Percentiles rank a stretch among this genome's conserved stretches.
phyloP scores from a whole-genome alignment of 2,329 filamentous ascomycete genomes.

The Passalora sequoiae region DNA sequence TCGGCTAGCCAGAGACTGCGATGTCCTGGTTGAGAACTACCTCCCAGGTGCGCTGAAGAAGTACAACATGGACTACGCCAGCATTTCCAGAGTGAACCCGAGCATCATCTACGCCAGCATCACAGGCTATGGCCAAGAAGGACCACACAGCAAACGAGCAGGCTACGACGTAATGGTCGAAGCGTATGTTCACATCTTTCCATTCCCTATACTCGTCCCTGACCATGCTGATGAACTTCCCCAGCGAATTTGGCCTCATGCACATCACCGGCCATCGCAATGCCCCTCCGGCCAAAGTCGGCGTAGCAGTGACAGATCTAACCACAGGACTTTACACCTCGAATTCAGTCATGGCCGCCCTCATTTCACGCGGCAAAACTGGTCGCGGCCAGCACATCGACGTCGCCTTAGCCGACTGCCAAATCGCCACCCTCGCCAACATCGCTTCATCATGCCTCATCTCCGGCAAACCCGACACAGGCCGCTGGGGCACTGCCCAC shows the following conservation, averaged over 20 bases:
- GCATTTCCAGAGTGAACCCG: slow-evolving; percentile 75
- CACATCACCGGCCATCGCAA: slow-evolving; percentile 90
- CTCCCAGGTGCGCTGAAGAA: slow-evolving; percentile 84
- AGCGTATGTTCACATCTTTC: slow-evolving; percentile 46
- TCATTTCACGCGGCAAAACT: slow-evolving; percentile 68
- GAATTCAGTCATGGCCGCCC: slow-evolving; percentile 90
- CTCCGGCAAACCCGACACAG: slow-evolving; percentile 78
- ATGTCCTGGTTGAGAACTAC: slow-evolving; percentile 96
- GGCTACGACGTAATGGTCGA: slow-evolving; percentile 99
- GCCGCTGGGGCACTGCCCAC: slow-evolving; percentile 94
- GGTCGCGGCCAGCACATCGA: slow-evolving; percentile 85
- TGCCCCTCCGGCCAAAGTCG: slow-evolving; percentile 91
- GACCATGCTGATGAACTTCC: slow-evolving; percentile 5
- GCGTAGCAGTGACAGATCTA: slow-evolving; percentile 91
- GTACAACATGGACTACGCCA: slow-evolving; percentile 84
- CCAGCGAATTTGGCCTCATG: slow-evolving; percentile 85
- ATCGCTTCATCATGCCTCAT: slow-evolving; percentile 89
- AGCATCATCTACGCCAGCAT: slow-evolving; percentile 89
- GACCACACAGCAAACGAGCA: slow-evolving; percentile 78
- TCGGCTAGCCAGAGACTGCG: slow-evolving; percentile 74
- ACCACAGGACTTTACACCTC: slow-evolving; percentile 93
- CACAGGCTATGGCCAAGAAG: slow-evolving; percentile 93
- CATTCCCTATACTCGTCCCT: not conserved
- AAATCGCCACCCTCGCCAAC: slow-evolving; percentile 90
- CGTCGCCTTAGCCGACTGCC: slow-evolving; percentile 84